phyloP scores from a whole-genome alignment of 2,329 filamentous ascomycete genomes.

The Dactylellina cionopaga region DNA sequence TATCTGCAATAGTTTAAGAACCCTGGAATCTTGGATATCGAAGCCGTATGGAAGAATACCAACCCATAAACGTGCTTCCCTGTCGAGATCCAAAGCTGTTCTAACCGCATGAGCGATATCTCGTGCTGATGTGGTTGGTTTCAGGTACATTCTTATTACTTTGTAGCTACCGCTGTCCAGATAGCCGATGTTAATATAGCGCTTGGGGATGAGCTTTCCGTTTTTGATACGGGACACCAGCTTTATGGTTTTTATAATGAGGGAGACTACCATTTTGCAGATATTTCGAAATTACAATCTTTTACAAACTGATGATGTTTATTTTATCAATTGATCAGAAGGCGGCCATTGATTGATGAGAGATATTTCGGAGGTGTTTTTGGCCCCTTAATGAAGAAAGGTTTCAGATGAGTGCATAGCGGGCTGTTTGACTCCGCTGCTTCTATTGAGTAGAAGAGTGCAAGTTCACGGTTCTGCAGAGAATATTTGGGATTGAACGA shows the following conservation, averaged over 20 bases:
- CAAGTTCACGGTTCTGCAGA: no score
- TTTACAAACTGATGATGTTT: no score
- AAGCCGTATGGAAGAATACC: conserved; percentile 29
- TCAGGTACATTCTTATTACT: conserved; percentile 2
- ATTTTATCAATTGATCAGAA: no score
- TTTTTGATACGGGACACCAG: conserved; percentile 2
- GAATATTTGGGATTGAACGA: no score
- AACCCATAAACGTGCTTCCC: background rate
- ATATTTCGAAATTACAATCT: no score
- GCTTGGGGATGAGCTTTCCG: background rate
- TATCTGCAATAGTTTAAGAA: background rate
- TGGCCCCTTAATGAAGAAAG: no score
- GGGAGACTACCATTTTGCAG: conserved; percentile 16
- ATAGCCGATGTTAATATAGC: conserved; percentile 29
- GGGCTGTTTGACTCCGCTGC: no score
- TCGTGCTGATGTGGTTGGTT: conserved; percentile 1
- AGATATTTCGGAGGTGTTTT: no score
- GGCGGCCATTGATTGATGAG: no score
- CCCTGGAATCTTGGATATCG: conserved; percentile 13
- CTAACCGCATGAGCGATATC: conserved; percentile 7
- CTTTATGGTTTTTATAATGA: conserved; percentile 12
- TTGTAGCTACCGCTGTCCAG: conserved; percentile 4
- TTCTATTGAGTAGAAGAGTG: no score
- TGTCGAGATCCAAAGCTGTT: background rate
- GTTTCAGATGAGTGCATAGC: no score